These are phyloP conservation scores for Vigna unguiculata DNA, from an alignment of 306 rosid species.

Conservation along the genomic window DNA sequence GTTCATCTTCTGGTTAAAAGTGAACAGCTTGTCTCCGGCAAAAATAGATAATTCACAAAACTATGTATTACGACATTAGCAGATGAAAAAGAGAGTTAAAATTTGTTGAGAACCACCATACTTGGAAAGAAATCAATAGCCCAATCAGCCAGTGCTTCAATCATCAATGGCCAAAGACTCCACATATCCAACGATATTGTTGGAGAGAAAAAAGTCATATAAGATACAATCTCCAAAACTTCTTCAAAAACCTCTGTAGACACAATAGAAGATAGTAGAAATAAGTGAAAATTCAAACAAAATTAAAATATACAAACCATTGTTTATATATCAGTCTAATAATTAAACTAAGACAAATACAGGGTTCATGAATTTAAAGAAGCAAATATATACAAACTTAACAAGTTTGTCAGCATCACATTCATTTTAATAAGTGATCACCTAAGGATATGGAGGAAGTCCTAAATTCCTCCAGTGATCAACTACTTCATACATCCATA, in stretches of 20 bases:
- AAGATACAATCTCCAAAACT: constrained; percentile 91
- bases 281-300: neutral
- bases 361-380: neutral
- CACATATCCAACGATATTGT: constrained; percentile 93
- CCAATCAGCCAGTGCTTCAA: constrained; percentile 91
- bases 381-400: constrained; percentile 7
- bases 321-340: neutral
- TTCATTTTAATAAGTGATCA: constrained; percentile 7
- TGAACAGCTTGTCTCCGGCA: constrained; percentile 5
- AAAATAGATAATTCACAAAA: constrained; percentile 23
- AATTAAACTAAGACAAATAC: constrained; percentile 1
- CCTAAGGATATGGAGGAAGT: neutral
- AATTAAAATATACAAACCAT: constrained; percentile 18
- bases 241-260: constrained; percentile 98
- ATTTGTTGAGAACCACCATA: constrained; percentile 40
- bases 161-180: constrained; percentile 97
- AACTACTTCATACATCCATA: neutral
- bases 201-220: constrained; percentile 94
- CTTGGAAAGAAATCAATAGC: constrained; percentile 96
- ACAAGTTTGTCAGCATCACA: constrained; percentile 11
- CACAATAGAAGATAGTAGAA: constrained; percentile 29
- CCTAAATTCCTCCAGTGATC: neutral
- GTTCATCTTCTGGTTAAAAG: constrained; percentile 9
- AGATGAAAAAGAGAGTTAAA: neutral
- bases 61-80: constrained; percentile 8